Evolutionary conservation across 495 filamentous ascomycete genomes (phyloP), one percentile per base, ranked within the genome.

Genomic region (Penicillium cataractarum): DNA sequence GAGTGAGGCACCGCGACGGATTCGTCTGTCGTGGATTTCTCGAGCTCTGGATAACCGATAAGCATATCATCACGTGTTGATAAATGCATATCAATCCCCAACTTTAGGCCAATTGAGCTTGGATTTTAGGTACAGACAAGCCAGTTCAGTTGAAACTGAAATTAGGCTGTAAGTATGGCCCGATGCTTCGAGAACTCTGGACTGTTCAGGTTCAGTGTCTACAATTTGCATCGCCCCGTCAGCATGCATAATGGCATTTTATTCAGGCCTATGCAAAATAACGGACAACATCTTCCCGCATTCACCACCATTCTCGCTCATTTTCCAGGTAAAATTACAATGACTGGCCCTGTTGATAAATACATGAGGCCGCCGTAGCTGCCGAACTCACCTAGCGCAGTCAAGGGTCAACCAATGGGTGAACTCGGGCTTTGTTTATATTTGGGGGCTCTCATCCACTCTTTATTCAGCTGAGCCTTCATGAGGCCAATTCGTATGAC

Each of bases 11-110:
- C 4, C 9, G 9, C 19, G 15, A 19, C 46, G 40, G 48, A 29
- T 55, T 58, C 55, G 54, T 27, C 50, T 46, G 55, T 65, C 58
- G 63, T 51, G 35, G 63, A 65, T 61, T 61, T 65, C 63, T 61
- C 37, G 21, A 44, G 19, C 40, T 37, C 22, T 22, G 29, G 56
- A 63, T 64, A 63, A 63, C 50, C 21, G 27, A 49, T 49, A 49
- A 49, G 12, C n/a, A 4, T 37, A 54, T 57, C 24, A 29, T 64
- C 64, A 66, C 64, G 58, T 66, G 64, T 0, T 3, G 64, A 65
- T 63, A 65, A 55, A 27, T 4, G 4, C 8, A 19, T 55, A 62
- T 62, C 46, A 50, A 50, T 50, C 26, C 55, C 8, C 19, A 17
- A 21, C 33, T 63, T 35, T 26, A n/a, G 29, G 29, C 29, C 29